phyloP scores from a whole-genome alignment of 768 basidiomycete species.

The Xerocomus spinulosus region DNA sequence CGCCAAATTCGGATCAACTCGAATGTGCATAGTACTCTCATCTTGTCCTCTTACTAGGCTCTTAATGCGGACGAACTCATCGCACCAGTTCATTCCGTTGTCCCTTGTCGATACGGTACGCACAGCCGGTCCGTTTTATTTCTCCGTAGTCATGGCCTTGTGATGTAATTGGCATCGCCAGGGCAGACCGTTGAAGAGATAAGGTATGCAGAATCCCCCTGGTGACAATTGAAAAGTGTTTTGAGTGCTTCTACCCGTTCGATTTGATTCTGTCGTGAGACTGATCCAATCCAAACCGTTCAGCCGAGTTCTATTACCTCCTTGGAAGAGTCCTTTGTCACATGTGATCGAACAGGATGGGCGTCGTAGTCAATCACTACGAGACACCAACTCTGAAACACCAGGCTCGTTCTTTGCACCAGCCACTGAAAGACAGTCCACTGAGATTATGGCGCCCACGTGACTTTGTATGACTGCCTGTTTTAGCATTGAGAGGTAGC shows the following conservation, averaged over 20 bases:
- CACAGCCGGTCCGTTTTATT: background rate
- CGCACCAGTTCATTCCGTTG: background rate
- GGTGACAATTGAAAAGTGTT: too few relatives aligned
- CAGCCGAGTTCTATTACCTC: too few relatives aligned
- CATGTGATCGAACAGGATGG: too few relatives aligned
- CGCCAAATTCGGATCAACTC: background rate
- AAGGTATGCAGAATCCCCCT: too few relatives aligned
- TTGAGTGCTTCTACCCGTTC: too few relatives aligned
- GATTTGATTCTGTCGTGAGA: background rate
- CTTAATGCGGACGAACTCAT: background rate
- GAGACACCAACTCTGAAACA: too few relatives aligned
- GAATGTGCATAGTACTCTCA: background rate
- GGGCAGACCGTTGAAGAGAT: background rate
- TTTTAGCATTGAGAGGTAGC: slow-evolving; percentile 1
- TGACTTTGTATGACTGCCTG: slow-evolving; percentile 11
- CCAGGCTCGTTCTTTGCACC: too few relatives aligned
- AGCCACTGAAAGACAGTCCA: too few relatives aligned
- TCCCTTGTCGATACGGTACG: background rate
- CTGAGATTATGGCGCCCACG: too few relatives aligned
- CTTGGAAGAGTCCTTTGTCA: too few relatives aligned
- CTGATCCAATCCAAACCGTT: background rate
- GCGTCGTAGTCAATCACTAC: background rate
- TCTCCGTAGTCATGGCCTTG: background rate
- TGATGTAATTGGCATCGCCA: background rate
- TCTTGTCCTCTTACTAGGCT: background rate